phyloP scores from a whole-genome alignment of 164 flowering plant genomes.

The Aristolochia contorta region DNA sequence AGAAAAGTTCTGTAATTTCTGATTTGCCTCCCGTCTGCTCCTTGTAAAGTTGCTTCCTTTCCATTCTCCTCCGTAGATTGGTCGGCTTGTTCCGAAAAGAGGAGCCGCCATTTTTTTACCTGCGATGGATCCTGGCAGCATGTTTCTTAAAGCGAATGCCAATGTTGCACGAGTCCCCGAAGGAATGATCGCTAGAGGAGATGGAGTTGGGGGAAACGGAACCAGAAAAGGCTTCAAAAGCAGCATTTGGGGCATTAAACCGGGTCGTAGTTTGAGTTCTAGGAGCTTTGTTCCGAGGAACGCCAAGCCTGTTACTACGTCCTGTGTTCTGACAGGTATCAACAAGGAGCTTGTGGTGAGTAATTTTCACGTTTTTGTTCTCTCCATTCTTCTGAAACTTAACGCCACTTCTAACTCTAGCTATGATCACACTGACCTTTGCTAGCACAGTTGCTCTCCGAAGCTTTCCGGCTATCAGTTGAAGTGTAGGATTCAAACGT shows the following conservation, averaged over 20 bases:
- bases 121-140: conserved; percentile 42
- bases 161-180: background rate
- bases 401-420: too few relatives aligned
- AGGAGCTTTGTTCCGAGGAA: conserved; percentile 19
- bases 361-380: background rate
- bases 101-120: conserved; percentile 1
- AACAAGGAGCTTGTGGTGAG: conserved; percentile 44
- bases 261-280: conserved; percentile 18
- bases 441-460: too few relatives aligned
- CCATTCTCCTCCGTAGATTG: too few relatives aligned
- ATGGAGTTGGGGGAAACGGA: conserved; percentile 39
- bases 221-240: conserved; percentile 21
- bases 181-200: conserved; percentile 11
- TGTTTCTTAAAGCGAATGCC: conserved; percentile 23
- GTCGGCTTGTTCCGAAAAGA: too few relatives aligned
- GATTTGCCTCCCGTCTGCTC: too few relatives aligned
- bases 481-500: too few relatives aligned
- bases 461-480: too few relatives aligned
- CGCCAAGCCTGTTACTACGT: conserved; percentile 35
- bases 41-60: too few relatives aligned
- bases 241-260: conserved; percentile 18
- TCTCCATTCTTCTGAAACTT: background rate
- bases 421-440: too few relatives aligned
- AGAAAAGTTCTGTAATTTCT: too few relatives aligned
- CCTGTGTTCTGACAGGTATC: conserved; percentile 49